phyloP scores from a whole-genome alignment of 2,329 filamentous ascomycete genomes.

The Cladosporium sp. region DNA sequence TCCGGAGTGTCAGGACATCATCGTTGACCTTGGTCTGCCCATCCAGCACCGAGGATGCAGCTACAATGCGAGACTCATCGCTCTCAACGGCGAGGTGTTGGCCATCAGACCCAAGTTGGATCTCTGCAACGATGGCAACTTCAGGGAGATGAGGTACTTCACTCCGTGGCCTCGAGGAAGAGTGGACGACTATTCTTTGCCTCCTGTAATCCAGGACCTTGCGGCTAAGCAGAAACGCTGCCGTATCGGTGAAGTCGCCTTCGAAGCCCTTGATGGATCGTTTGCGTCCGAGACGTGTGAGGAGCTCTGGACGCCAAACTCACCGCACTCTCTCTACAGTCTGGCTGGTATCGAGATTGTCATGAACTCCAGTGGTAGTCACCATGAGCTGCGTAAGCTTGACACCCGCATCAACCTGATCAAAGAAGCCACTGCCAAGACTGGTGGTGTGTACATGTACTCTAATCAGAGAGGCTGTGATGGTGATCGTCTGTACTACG shows the following conservation, averaged over 20 bases:
- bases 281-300: constrained; percentile 63
- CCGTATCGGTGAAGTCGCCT: constrained; percentile 62
- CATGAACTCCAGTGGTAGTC: constrained; percentile 62
- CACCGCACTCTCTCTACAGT: constrained; percentile 54
- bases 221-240: constrained; percentile 49
- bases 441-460: constrained; percentile 57
- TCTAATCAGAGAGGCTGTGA: constrained; percentile 54
- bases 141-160: constrained; percentile 48
- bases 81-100: constrained; percentile 60
- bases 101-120: constrained; percentile 67
- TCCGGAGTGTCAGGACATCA: constrained; percentile 56
- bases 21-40: constrained; percentile 49
- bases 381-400: constrained; percentile 63
- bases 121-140: constrained; percentile 64
- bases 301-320: constrained; percentile 57
- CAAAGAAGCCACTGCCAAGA: constrained; percentile 57
- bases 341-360: constrained; percentile 57
- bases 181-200: constrained; percentile 60
- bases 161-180: constrained; percentile 56
- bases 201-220: constrained; percentile 52
- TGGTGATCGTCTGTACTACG: constrained; percentile 57
- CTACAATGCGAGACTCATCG: constrained; percentile 62
- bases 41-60: constrained; percentile 56
- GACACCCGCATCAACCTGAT: constrained; percentile 58
- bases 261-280: constrained; percentile 56